Base-by-base conservation (phyloP, 768 basidiomycete genomes). In the Steccherinum ochraceum region DNA sequence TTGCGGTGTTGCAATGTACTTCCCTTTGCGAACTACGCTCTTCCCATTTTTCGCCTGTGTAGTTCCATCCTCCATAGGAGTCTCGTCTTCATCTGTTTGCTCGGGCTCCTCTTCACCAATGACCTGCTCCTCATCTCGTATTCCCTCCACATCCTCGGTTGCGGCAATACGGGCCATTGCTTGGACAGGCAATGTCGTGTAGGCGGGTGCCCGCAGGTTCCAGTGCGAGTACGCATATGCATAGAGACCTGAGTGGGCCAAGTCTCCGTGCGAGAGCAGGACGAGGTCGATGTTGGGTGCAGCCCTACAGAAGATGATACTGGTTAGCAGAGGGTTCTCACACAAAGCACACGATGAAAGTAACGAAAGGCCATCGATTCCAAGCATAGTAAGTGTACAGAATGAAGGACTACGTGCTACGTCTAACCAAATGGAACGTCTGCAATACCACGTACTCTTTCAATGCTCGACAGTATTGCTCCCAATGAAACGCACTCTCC, bases 141-240 rank as follows among this genome's bases (percentile, higher is more conserved):
- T 76, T 12, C 83, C 82, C 58, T 93, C 90, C 1, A 86, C 78
- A 60, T 96, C 93, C 66, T 97, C 92, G 4, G 86, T 79, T 2
- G 89, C 86, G 13, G 91, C 91, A 40, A 97, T 90, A 26, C 91
- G 78, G 3, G 89, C 95, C 86, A 93, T 95, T 50, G 94, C 92
- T 58, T 94, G 91, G 0, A 96, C 93, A 30, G 95, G 95, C 23
- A 97, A 79, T 2, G 94, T 95, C 0, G 90, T 88, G 65, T 98
- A 99, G 18, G 93, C 84, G 2, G 93, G 92, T 19, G 93, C 93
- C 52, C 79, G 85, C 40, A 98, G 75, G 19, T 84, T 85, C 86
- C 91, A 93, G 64, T 80, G 77, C 16, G 93, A 79, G 64, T 89
- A 79, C 4, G 96, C 93, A 66, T 89, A 97, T 11, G 96, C 84